Evolutionary conservation across 1,284 basidiomycete genomes (phyloP), one percentile per base, ranked within the genome.

Genomic region (Austropuccinia psidii): DNA sequence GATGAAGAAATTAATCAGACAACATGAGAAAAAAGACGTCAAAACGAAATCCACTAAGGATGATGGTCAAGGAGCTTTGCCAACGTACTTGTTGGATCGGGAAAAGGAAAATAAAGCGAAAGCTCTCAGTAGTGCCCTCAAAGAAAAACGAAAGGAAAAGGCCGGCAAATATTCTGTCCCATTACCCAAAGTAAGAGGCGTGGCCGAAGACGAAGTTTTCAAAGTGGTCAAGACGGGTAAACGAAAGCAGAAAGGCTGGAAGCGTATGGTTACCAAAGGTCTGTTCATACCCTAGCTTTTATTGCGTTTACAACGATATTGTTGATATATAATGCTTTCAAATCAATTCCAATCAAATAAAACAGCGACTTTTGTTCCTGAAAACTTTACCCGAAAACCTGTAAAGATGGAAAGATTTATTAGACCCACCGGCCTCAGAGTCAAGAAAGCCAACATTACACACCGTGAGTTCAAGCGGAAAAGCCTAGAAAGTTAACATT

Each of bases 161-260:
- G 96, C 95, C 1, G 96, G 95, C 31, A 95, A 96, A 82, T 99
- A 93, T 83, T 88, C 93, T 31, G 96, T 99, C 1, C 96, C 95
- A 2, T 81, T 98, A 76, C 95, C 96, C 61, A 96, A 95, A 82
- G 96, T 99, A 66, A 85, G 95, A 73, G 96, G 96, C 55, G 98
- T 99, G 78, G 94, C 95, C 21, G 96, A 99, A 82, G 96, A 98
- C 79, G 96, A 99, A 85, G 96, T 95, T 87, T 99, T 99, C 86
- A 98, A 96, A 85, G 96, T 98, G 41, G 86, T 99, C 86, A 92
- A 94, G 84, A 95, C 95, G 0, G 96, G 96, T 73, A 98, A 98
- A 85, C 90, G 87, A 80, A 98, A 95, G 84, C 88, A 87, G 81
- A 99, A 98, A 83, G 87, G 90, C 31, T 99, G 96, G 96, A 99